Evolutionary conservation across 2,329 filamentous ascomycete genomes (phyloP).

Genomic region (Eurotiales sp.): DNA sequence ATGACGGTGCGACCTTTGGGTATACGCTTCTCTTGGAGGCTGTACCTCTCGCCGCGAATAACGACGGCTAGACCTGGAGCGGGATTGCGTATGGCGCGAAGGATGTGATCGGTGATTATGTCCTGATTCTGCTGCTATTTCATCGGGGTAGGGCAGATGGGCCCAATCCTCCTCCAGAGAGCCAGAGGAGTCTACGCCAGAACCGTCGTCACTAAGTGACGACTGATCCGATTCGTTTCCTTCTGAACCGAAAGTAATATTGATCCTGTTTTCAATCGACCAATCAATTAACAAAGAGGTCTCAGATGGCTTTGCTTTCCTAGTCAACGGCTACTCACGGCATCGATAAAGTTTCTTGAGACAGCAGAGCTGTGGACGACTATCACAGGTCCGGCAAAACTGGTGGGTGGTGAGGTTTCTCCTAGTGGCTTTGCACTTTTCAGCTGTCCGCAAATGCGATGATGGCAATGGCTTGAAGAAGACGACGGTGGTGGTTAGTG

Average conservation of each 20-base stretch:
- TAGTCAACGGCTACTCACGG: conserved; percentile 14
- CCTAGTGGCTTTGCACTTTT: neutral
- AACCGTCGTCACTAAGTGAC: conserved; percentile 41
- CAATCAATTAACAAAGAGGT: conserved; percentile 11
- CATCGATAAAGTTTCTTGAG: conserved; percentile 9
- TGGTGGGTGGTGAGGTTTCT: too few species aligned
- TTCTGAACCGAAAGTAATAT: conserved; percentile 40
- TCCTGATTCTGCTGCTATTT: conserved; percentile 47
- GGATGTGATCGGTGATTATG: conserved; percentile 42
- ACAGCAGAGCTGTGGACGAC: neutral
- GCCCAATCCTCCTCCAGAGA: conserved; percentile 36
- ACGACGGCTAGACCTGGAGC: conserved; percentile 35
- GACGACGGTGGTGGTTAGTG: too few species aligned
- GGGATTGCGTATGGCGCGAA: conserved; percentile 33
- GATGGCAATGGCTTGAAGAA: too few species aligned
- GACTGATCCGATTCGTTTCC: conserved; percentile 38
- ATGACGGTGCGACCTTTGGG: conserved; percentile 38
- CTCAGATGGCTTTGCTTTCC: conserved; percentile 6
- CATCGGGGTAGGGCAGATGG: conserved; percentile 41
- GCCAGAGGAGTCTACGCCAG: conserved; percentile 39
- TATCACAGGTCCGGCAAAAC: too few species aligned
- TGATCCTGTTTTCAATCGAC: conserved; percentile 32
- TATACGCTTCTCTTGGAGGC: conserved; percentile 27
- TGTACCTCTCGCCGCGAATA: conserved; percentile 33
- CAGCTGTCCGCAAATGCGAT: neutral